A percentile compares a stretch with the other conserved stretches of the same genome.
phyloP scores from a whole-genome alignment of 148 eudicot genomes.

The Chenopodium formosanum region DNA sequence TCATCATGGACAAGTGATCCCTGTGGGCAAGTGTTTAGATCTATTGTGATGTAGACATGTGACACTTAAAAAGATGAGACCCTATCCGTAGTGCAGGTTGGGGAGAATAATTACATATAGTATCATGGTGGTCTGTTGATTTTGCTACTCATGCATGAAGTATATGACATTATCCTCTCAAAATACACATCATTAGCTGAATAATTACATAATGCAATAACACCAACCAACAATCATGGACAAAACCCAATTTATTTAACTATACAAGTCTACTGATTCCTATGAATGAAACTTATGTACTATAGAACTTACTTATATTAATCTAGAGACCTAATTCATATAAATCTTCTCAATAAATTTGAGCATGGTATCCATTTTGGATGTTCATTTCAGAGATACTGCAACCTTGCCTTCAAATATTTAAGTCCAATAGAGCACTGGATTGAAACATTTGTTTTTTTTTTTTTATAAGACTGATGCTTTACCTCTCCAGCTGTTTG shows the following conservation, averaged over 20 bases:
- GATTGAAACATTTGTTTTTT: neutral
- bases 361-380: neutral
- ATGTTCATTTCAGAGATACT: neutral
- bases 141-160: neutral
- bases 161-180: neutral
- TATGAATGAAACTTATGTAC: constrained; percentile 5
- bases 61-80: neutral
- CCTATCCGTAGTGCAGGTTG: neutral
- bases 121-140: neutral
- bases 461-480: constrained; percentile 16
- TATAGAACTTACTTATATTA: neutral
- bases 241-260: constrained; percentile 4
- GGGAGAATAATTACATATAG: neutral
- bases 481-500: constrained; percentile 22
- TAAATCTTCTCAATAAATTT: neutral
- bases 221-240: neutral
- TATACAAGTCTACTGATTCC: constrained; percentile 3
- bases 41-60: neutral
- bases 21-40: neutral
- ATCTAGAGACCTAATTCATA: neutral
- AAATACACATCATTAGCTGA: neutral
- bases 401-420: neutral
- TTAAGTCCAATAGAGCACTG: too few relatives aligned
- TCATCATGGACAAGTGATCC: neutral
- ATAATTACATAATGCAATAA: neutral